Base-by-base conservation (phyloP, 352 stramenopile species). In the Discostella stelligera region DNA sequence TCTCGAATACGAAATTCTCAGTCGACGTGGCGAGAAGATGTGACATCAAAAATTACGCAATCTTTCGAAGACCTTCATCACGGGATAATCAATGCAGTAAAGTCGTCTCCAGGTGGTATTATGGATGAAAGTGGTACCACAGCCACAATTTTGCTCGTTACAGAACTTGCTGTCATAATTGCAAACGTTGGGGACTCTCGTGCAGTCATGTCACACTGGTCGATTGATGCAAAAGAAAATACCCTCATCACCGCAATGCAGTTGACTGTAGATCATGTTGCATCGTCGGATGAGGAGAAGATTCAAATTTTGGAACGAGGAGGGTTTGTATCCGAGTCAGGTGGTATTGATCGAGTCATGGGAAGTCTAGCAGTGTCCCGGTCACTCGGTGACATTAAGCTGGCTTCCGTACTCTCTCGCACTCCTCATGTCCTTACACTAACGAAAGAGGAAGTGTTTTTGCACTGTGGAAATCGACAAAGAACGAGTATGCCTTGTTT, bases 281-380 rank as follows among this genome's bases (percentile, higher is more conserved):
- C 88, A 32, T 86, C 83, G 10, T 83, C 88, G 70, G 72, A 71
- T 0, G 27, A 67, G 4, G 88, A 93, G 65, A 46, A 59, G 25
- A 56, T 70, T 0, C 41, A 82, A 30, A 79, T 93, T 21, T 48
- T 80, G 37, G 58, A 71, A 46, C 49, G 70, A 54, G 86, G 86
- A 68, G 88, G 85, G 18, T 82, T 69, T 61, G 58, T 93, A 25
- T 80, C 74, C 25, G 66, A 77, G 27, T 75, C 59, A 52, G 68
- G 59, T 49, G 84, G 83, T 30, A 80, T 91, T 18, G 94, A 90
- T 89, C 80, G 95, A 79, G 94, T 98, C 1, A 95, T 97, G 70
- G 94, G 95, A 13, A 91, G 93, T 56, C 88, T 98, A 20, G 95
- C 95, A 39, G 93, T 98, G 30, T 96, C 94, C 8, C 86, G 96